Percentiles rank a stretch among this genome's conserved stretches.
phyloP scores from a whole-genome alignment of 352 stramenopile species.

The Globisporangium perplexum region DNA sequence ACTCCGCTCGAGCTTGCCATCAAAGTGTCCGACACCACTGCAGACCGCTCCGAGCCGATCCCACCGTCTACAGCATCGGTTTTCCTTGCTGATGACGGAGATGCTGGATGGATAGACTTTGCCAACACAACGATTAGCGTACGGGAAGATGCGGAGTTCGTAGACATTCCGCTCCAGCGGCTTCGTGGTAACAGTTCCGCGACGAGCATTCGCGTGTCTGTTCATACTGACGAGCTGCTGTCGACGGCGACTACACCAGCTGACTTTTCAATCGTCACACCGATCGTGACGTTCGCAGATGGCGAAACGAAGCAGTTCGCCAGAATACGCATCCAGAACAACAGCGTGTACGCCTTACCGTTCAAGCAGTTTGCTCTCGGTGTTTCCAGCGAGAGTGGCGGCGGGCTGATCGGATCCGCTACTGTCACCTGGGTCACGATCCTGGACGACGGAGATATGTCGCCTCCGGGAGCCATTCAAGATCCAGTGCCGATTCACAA shows the following conservation, averaged over 20 bases:
- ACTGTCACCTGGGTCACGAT: constrained; percentile 27
- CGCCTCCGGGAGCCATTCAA: constrained; percentile 25
- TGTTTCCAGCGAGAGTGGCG: constrained; percentile 22
- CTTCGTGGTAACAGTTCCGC: constrained; percentile 25
- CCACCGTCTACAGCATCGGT: constrained; percentile 15
- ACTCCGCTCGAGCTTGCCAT: constrained; percentile 21
- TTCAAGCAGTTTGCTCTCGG: constrained; percentile 36
- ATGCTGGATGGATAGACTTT: constrained; percentile 51
- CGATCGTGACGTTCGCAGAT: constrained; percentile 33
- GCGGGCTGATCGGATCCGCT: constrained; percentile 21
- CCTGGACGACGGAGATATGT: constrained; percentile 44
- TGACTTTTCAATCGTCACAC: constrained; percentile 25
- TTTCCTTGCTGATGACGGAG: constrained; percentile 45
- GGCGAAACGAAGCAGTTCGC: constrained; percentile 13
- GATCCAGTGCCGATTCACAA: constrained; percentile 12
- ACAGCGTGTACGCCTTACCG: constrained; percentile 42
- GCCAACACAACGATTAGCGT: constrained; percentile 11
- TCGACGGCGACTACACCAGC: constrained; percentile 17
- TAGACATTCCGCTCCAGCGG: constrained; percentile 29
- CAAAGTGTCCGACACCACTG: constrained; percentile 31
- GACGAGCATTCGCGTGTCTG: constrained; percentile 20
- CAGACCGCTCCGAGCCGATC: constrained; percentile 22
- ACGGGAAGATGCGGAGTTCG: constrained; percentile 17
- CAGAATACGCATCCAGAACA: constrained; percentile 34
- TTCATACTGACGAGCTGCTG: neutral